Conservation (phyloP, 2,329 filamentous ascomycete species). For the Diplodia sapinea region DNA sequence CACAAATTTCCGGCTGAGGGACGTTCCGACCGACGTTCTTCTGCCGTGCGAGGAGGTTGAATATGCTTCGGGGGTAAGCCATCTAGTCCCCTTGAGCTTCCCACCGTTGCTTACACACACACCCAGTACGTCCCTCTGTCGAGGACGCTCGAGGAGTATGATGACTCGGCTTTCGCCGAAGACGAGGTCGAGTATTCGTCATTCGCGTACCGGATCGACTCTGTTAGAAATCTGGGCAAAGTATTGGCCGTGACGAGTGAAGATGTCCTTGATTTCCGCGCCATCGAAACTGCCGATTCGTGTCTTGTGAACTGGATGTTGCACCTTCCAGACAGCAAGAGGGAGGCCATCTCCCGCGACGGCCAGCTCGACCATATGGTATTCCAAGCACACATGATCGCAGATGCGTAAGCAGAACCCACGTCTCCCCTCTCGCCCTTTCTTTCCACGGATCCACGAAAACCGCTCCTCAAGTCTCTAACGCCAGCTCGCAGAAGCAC, state of each 20-base stretch:
- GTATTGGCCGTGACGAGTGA: slow-evolving; percentile 64
- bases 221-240: slow-evolving; percentile 76
- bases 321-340: slow-evolving; percentile 75
- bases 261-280: slow-evolving; percentile 50
- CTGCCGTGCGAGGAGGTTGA: slow-evolving; percentile 85
- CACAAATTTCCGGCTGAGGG: slow-evolving; percentile 72
- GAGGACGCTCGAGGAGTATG: slow-evolving; percentile 72
- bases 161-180: slow-evolving; percentile 75
- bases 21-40: slow-evolving; percentile 69
- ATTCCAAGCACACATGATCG: slow-evolving; percentile 88
- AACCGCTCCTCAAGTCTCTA: background rate
- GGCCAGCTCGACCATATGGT: slow-evolving; percentile 84
- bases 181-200: slow-evolving; percentile 78
- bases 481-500: slow-evolving; percentile 40
- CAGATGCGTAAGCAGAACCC: slow-evolving; percentile 48
- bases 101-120: slow-evolving; percentile 24
- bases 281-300: slow-evolving; percentile 63
- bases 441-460: background rate
- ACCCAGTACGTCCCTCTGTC: slow-evolving; percentile 44
- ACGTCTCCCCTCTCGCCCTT: background rate
- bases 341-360: slow-evolving; percentile 69
- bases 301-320: slow-evolving; percentile 77
- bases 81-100: background rate
- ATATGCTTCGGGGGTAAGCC: slow-evolving; percentile 55
- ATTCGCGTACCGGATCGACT: slow-evolving; percentile 82